Evolutionary conservation across 306 rosid genomes (phyloP).

Genomic region (Gillenia trifoliata): DNA sequence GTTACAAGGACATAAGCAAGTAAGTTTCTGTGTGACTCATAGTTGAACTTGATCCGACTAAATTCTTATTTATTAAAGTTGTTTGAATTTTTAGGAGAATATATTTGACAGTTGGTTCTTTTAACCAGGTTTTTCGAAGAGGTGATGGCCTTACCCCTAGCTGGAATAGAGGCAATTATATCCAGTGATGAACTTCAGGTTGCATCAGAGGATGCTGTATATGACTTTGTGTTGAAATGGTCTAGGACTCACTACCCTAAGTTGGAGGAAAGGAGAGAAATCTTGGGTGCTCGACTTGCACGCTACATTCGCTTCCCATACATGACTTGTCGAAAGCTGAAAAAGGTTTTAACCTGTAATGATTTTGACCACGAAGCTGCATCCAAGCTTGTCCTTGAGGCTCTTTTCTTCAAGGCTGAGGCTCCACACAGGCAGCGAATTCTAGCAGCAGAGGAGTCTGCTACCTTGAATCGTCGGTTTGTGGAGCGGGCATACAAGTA

Average conservation of each 20-base stretch:
- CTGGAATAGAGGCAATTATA: constrained; percentile 87
- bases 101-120: constrained; percentile 15
- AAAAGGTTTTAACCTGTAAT: constrained; percentile 76
- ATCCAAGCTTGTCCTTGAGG: constrained; percentile 84
- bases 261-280: constrained; percentile 77
- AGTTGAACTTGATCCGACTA: neutral
- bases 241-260: constrained; percentile 59
- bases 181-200: constrained; percentile 92
- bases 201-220: constrained; percentile 96
- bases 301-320: constrained; percentile 81
- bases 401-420: constrained; percentile 89
- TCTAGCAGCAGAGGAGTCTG: constrained; percentile 70
- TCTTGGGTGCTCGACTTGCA: constrained; percentile 67
- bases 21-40: constrained; percentile 27
- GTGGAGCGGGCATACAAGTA: constrained; percentile 93
- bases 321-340: constrained; percentile 90
- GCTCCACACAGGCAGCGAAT: constrained; percentile 87
- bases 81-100: constrained; percentile 16
- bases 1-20: constrained; percentile 89
- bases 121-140: constrained; percentile 78
- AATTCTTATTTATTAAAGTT: neutral
- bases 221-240: constrained; percentile 93
- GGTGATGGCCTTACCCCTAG: constrained; percentile 81
- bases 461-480: constrained; percentile 55
- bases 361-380: constrained; percentile 88